These are phyloP conservation scores for Kentomonas sorsogonicus DNA, from an alignment of 208 protist genomes.

Conservation along the genomic window DNA sequence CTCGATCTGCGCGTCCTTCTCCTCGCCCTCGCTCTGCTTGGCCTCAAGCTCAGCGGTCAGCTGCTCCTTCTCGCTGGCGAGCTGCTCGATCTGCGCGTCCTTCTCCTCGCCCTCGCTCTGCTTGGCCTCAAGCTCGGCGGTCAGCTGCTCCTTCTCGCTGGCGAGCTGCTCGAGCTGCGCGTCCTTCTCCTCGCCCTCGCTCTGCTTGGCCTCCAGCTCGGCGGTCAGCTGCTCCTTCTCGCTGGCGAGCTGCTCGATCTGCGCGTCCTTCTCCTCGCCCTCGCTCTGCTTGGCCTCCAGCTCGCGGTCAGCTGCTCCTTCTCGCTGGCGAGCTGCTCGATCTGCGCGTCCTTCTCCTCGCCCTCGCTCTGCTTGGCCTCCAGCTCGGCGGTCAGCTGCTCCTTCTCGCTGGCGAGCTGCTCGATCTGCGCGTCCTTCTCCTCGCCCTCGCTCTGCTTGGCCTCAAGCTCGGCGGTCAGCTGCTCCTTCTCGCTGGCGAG, in stretches of 20 bases:
- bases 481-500: constrained; percentile 1
- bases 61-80: neutral
- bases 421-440: neutral
- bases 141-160: neutral
- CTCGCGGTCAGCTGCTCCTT: neutral
- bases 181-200: neutral
- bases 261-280: neutral
- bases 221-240: neutral
- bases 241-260: neutral
- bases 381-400: neutral
- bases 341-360: neutral
- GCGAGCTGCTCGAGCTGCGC: neutral
- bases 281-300: neutral
- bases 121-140: neutral
- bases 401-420: neutral
- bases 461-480: neutral
- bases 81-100: neutral
- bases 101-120: neutral
- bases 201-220: neutral
- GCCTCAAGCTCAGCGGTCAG: neutral
- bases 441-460: neutral
- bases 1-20: neutral
- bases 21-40: neutral
- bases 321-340: neutral
- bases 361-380: neutral